phyloP scores from a whole-genome alignment of 192 early-diverging fungal species.

The Diversispora eburnea region DNA sequence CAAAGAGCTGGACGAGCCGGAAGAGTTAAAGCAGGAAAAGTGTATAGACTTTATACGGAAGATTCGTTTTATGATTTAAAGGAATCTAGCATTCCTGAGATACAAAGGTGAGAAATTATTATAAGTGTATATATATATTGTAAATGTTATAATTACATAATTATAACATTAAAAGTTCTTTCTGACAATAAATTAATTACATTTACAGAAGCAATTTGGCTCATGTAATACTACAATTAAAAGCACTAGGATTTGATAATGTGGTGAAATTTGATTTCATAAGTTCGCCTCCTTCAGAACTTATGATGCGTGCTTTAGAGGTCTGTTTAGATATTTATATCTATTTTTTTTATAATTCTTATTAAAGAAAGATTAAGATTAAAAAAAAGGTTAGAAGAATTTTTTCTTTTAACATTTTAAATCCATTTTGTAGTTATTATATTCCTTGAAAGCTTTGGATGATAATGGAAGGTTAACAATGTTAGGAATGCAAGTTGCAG shows the following conservation, averaged over 20 bases:
- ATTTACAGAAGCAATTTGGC: conserved; percentile 59
- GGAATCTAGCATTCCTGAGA: conserved; percentile 87
- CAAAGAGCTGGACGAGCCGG: conserved; percentile 95
- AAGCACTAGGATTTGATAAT: conserved; percentile 78
- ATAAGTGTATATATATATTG: background rate
- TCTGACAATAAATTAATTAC: background rate
- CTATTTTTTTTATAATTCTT: too few relatives aligned
- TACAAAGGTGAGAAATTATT: conserved; percentile 58
- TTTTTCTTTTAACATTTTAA: background rate
- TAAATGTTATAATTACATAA: too few relatives aligned
- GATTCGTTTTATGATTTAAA: conserved; percentile 73
- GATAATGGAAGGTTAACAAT: conserved; percentile 66
- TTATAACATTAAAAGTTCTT: background rate
- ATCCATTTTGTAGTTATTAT: conserved; percentile 47
- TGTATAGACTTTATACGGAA: conserved; percentile 89
- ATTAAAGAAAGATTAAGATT: too few relatives aligned
- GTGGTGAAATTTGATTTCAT: conserved; percentile 77
- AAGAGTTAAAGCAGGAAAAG: conserved; percentile 83
- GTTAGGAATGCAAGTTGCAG: conserved; percentile 64
- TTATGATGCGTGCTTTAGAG: conserved; percentile 68
- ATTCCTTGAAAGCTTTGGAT: conserved; percentile 70
- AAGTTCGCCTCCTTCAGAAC: conserved; percentile 66
- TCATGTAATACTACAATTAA: conserved; percentile 67
- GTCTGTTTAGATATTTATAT: conserved; percentile 14
- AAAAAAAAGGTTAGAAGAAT: background rate